Conservation (phyloP, 805 yeast species). For the Lachancea sp. region DNA sequence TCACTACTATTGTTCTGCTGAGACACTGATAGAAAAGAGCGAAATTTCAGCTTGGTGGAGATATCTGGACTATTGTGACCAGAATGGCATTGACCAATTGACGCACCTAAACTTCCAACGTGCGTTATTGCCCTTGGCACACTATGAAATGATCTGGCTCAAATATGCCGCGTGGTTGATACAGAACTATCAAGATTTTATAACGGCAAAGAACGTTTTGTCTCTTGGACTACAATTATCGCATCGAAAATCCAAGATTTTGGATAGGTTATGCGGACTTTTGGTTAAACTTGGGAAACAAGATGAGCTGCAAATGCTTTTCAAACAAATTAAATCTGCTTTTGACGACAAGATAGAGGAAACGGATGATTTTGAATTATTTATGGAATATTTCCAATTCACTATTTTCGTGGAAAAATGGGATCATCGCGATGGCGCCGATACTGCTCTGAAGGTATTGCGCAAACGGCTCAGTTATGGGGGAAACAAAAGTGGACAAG, state of each 20-base stretch:
- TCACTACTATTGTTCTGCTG: slow-evolving; percentile 26
- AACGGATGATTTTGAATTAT: slow-evolving; percentile 24
- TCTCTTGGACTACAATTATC: slow-evolving; percentile 18
- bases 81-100: slow-evolving; percentile 16
- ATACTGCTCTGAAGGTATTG: slow-evolving; percentile 11
- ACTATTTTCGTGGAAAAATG: slow-evolving; percentile 15
- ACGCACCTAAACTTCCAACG: slow-evolving; percentile 30
- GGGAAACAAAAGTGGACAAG: slow-evolving; percentile 15
- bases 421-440: background rate
- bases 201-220: slow-evolving; percentile 22
- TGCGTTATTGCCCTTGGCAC: slow-evolving; percentile 27
- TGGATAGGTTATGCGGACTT: slow-evolving; percentile 19
- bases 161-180: slow-evolving; percentile 29
- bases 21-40: slow-evolving; percentile 18
- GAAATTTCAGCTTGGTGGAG: slow-evolving; percentile 25
- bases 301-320: slow-evolving; percentile 13
- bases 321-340: slow-evolving; percentile 12
- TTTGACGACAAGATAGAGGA: slow-evolving; percentile 16
- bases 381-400: slow-evolving; percentile 29
- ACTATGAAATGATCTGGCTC: slow-evolving; percentile 29
- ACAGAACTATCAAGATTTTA: slow-evolving; percentile 16
- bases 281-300: slow-evolving; percentile 20
- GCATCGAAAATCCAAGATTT: slow-evolving; percentile 19
- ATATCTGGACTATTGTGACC: slow-evolving; percentile 26
- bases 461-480: slow-evolving; percentile 17